These are phyloP conservation scores for Arthrobotrys entomopaga DNA, from an alignment of 2,329 filamentous ascomycete species.

Conservation along the genomic window DNA sequence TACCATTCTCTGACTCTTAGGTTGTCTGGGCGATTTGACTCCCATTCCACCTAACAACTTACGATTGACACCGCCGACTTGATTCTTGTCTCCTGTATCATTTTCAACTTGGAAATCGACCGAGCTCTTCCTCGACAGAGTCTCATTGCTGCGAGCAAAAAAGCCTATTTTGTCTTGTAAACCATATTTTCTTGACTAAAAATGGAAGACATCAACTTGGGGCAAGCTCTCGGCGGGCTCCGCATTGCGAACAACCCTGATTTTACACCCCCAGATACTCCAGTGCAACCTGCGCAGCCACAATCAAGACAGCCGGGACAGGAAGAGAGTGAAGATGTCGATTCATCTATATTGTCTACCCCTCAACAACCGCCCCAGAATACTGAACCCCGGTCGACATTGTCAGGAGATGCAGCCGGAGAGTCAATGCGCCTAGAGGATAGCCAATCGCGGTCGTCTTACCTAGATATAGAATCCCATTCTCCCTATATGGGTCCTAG, in stretches of 20 bases:
- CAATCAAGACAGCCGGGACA: constrained; percentile 34
- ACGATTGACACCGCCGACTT: background rate
- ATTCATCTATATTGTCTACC: constrained; percentile 4
- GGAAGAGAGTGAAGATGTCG: constrained; percentile 20
- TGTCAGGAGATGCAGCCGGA: constrained; percentile 17
- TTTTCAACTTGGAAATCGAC: background rate
- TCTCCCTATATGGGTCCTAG: constrained; percentile 20
- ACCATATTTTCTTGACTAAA: background rate
- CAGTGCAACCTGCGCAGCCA: constrained; percentile 27
- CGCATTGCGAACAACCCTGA: constrained; percentile 88
- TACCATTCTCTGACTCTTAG: background rate
- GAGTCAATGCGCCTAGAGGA: constrained; percentile 9
- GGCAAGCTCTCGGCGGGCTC: constrained; percentile 89
- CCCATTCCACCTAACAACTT: constrained; percentile 18
- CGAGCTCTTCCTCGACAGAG: no score
- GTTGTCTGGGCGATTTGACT: constrained; percentile 41
- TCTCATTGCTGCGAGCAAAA: no score
- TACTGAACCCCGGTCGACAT: constrained; percentile 5
- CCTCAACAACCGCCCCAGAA: background rate
- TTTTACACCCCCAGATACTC: constrained; percentile 57
- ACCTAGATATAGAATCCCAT: constrained; percentile 25
- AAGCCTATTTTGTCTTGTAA: no score
- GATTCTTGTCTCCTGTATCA: background rate
- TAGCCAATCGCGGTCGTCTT: constrained; percentile 16
- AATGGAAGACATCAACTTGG: constrained; percentile 94